Base-by-base conservation (phyloP, 768 basidiomycete species). In the Russula griseocarnosa region DNA sequence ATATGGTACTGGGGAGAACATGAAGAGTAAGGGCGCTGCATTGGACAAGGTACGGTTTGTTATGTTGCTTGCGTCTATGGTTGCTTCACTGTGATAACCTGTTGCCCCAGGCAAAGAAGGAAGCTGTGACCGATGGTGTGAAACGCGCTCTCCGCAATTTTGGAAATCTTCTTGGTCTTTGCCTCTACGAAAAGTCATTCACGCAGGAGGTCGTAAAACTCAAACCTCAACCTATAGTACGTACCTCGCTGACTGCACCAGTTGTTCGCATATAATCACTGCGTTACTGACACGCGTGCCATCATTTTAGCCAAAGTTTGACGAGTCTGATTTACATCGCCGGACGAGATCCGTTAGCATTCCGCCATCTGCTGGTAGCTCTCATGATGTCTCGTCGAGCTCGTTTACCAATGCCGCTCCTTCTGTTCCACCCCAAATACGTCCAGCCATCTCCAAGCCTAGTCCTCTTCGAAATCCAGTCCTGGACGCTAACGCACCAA, bases 141-240 rank as follows among this genome's bases (percentile, higher is more conserved):
- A 99, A 99, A 75, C 86, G 96, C 36, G 85, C 94, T 1, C 80
- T 99, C 10, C 81, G 93, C 28, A 92, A 86, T 67, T 99, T 98
- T 72, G 97, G 97, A 46, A 97, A 95, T 72, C 78, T 98, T 3
- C 79, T 98, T 18, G 97, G 97, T 1, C 96, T 97, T 70, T 99
- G 97, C 74, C 76, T 98, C n/a, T 98, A 98, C 70, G 97, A 98
- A 77, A 97, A 96, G 76, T 74, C 82, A 7, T 98, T 93, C 73
- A 82, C 90, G 0, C 82, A 87, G 54, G 90, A 95, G 71, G 79
- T 99, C 10, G 77, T 83, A 46, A 96, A 95, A 76, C 87, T 98
- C 67, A 96, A 92, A 73, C 85, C 92, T 0, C 82, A 83, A 34
- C 36, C 36, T 36, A 84, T 85, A 4, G 94, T 96, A 70, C 62